These are phyloP conservation scores for Cryptococcus sp. DNA, from an alignment of 1,284 basidiomycete species.

Conservation along the genomic window DNA sequence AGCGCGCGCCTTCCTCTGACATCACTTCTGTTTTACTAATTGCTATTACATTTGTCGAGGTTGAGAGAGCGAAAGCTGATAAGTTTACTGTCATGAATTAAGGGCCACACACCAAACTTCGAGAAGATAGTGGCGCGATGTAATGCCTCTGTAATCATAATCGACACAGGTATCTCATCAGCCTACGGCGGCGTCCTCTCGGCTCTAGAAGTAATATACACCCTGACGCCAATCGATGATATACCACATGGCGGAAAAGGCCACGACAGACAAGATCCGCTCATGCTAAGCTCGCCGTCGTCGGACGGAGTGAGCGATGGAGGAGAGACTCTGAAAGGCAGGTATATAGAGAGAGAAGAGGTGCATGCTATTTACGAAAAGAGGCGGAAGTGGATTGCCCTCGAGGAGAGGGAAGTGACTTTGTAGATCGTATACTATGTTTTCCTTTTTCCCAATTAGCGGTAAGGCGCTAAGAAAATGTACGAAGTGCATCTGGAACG, in stretches of 20 bases:
- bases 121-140: slow-evolving; percentile 79
- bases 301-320: background rate
- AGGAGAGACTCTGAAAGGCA: slow-evolving; percentile 1
- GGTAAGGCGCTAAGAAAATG: too few relatives aligned
- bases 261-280: slow-evolving; percentile 32
- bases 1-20: slow-evolving; percentile 9
- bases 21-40: background rate
- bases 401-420: slow-evolving; percentile 37
- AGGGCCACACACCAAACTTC: slow-evolving; percentile 87
- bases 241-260: background rate
- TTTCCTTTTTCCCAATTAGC: too few relatives aligned
- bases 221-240: slow-evolving; percentile 56
- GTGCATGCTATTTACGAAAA: slow-evolving; percentile 70
- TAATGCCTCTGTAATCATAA: slow-evolving; percentile 82
- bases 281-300: slow-evolving; percentile 11
- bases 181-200: slow-evolving; percentile 90
- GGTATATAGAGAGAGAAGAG: slow-evolving; percentile 73
- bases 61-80: too few relatives aligned
- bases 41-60: slow-evolving; percentile 1
- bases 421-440: slow-evolving; percentile 8
- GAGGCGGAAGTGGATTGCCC: slow-evolving; percentile 39
- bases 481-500: too few relatives aligned
- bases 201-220: slow-evolving; percentile 80
- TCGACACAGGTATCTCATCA: slow-evolving; percentile 82
- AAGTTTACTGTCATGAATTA: background rate